These are phyloP conservation scores for Podila minutissima DNA, from an alignment of 192 early-diverging fungal genomes.

Conservation along the genomic window DNA sequence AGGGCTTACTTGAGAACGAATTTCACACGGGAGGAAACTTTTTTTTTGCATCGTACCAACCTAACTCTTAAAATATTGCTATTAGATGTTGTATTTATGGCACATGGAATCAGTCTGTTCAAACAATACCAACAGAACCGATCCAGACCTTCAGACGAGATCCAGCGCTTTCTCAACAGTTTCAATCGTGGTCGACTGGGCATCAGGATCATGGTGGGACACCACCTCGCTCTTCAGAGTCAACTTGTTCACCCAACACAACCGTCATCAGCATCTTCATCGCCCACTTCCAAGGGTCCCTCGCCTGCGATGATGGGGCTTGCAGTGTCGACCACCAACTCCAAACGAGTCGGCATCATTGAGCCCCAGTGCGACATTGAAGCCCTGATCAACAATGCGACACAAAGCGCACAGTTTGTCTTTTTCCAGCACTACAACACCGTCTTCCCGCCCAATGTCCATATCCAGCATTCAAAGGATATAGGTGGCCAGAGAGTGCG, in stretches of 20 bases:
- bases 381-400: conserved; percentile 35
- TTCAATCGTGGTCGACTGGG: conserved; percentile 47
- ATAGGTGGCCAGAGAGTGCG: conserved; percentile 38
- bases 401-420: conserved; percentile 44
- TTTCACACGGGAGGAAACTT: not conserved
- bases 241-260: conserved; percentile 13
- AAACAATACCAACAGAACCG: conserved; percentile 34
- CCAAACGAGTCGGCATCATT: conserved; percentile 39
- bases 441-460: conserved; percentile 41
- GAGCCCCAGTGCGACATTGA: conserved; percentile 50
- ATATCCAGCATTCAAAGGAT: conserved; percentile 44
- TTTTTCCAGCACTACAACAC: conserved; percentile 50
- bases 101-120: conserved; percentile 46
- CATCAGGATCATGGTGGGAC: conserved; percentile 47
- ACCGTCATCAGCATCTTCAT: not conserved
- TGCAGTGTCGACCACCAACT: conserved; percentile 20
- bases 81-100: conserved; percentile 41
- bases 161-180: conserved; percentile 35
- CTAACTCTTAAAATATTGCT: not conserved
- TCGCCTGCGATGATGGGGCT: not conserved
- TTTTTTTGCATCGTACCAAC: not conserved
- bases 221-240: conserved; percentile 39
- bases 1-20: not conserved
- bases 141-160: conserved; percentile 27
- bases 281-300: not conserved